Percentiles rank a stretch among this genome's conserved stretches.
These are phyloP conservation scores for Xerocomellus amylosporus DNA, from an alignment of 768 basidiomycete genomes.

Conservation along the genomic window DNA sequence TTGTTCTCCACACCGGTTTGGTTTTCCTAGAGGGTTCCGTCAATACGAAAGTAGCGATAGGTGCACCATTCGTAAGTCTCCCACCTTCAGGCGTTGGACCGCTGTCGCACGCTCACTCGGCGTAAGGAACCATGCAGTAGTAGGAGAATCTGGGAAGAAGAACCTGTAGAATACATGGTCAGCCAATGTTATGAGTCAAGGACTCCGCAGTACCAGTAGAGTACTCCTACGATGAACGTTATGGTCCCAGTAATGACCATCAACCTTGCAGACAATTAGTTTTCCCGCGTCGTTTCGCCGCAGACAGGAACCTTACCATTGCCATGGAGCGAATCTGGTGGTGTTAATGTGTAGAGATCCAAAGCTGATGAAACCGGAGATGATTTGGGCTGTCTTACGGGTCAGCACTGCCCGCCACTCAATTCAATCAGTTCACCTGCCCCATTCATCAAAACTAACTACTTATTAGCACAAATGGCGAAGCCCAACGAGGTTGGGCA, in stretches of 20 bases:
- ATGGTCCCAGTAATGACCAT: slow-evolving; percentile 68
- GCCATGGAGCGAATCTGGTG: slow-evolving; percentile 61
- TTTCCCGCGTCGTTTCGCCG: neutral
- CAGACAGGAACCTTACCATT: slow-evolving; percentile 47
- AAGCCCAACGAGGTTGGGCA: neutral
- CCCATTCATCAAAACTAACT: slow-evolving; percentile 70
- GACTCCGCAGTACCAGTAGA: slow-evolving; percentile 47
- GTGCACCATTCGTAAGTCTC: neutral
- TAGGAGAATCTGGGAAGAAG: slow-evolving; percentile 73
- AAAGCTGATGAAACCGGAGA: slow-evolving; percentile 67
- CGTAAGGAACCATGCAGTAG: slow-evolving; percentile 73
- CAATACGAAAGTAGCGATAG: neutral
- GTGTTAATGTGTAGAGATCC: slow-evolving; percentile 63
- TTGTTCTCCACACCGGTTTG: slow-evolving; percentile 85
- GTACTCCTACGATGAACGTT: slow-evolving; percentile 49
- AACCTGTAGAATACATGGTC: slow-evolving; percentile 39
- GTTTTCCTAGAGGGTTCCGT: slow-evolving; percentile 45
- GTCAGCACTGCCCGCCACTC: slow-evolving; percentile 5
- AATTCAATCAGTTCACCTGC: slow-evolving; percentile 41
- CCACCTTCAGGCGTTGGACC: slow-evolving; percentile 60
- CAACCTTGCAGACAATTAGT: slow-evolving; percentile 38
- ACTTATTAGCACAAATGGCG: neutral
- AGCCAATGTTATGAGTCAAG: neutral
- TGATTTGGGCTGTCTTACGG: slow-evolving; percentile 54
- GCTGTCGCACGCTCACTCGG: slow-evolving; percentile 60